Evolutionary conservation across 1,284 basidiomycete genomes (phyloP), one percentile per base, ranked within the genome.

Genomic region (Ustilago tritici): DNA sequence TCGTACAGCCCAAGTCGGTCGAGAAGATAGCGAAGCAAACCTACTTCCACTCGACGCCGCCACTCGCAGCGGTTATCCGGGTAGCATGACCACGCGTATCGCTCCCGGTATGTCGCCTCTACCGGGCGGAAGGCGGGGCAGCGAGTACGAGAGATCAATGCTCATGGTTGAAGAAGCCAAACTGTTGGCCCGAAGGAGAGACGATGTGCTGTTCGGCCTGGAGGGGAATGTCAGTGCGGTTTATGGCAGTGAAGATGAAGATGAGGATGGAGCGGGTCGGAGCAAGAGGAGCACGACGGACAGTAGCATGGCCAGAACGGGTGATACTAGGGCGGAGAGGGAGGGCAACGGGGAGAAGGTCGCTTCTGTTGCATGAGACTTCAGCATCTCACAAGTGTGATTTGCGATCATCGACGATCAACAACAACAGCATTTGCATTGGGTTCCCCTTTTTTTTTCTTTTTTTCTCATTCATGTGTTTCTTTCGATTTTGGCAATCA

Each of bases 161-260:
- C 80, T 87, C 38, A 82, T 87, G 14, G 49, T 50, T 8, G 82
- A 85, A 32, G 84, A 86, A 32, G 80, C 78, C 34, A 76, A 74
- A 15, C 47, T 87, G 50, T 61, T 87, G 53, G 70, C 79, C 31
- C 66, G 86, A 32, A 67, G 87, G 31, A 70, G 85, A 35, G 85
- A 86, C 34, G 86, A 87, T 31, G 82, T 78, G 23, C 9, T 78
- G 50, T 78, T 46, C 54, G 71, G 70, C 1, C 34, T 78, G 41
- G 70, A 73, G 38, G 59, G 63, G 17, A 71, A 67, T 52, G 47
- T 70, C 0, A 54, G 66, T 14, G 41, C 55, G 6, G 47, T 46
- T 46, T 46, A 47, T 23, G 74, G 69, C 43, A 61, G 72, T 4
- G 75, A 77, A 7, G 56, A 69, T 17, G 53, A 52, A 2, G 65